Evolutionary conservation across 2,329 filamentous ascomycete species (phyloP), one percentile per base, ranked within the genome.

Genomic region (Eutypella sp.): DNA sequence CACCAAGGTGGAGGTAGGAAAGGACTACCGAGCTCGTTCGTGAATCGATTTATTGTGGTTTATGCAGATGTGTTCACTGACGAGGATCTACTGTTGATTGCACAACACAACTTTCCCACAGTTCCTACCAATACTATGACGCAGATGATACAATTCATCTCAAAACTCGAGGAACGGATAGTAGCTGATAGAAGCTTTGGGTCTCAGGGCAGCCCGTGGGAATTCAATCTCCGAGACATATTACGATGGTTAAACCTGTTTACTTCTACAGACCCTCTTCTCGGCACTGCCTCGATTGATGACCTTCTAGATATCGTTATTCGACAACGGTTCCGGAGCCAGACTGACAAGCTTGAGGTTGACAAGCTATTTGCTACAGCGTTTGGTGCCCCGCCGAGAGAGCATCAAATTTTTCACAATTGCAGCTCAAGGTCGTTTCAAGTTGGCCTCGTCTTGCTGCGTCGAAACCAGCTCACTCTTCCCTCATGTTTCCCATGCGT

Each of bases 41-140:
- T 99, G 51, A 97, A 99, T 64, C 87, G 95, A 39, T 99, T 99
- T 64, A 93, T 95, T 31, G 92, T 99, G 16, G 95, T 99, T 0
- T 97, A 97, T 67, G 90, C 93, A 47, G 93, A 99, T 60, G 80
- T 90, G 4, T 93, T 99, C 63, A 85, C 79, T 15, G 75, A 85
- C 22, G 78, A 88, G 25, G 93, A 99, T 70, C 69, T 99, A 48
- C 77, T 85, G 48, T 72, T 86, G 40, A 97, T 99, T 52, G 95
- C 90, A 40, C 74, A 77, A 22, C 86, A 85, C 55, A 82, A 87
- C 49, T 96, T 89, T 60, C 84, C 89, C 0, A 63, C 69, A 1
- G 76, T 91, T 19, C 66, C 79, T 1, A 56, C 69, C 0, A 68
- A 78, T 1, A 78, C 82, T 24, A 79, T 91, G 18, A 70, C 75